Base-by-base conservation (phyloP, 2,329 filamentous ascomycete species). In the Trichoderma sp. region DNA sequence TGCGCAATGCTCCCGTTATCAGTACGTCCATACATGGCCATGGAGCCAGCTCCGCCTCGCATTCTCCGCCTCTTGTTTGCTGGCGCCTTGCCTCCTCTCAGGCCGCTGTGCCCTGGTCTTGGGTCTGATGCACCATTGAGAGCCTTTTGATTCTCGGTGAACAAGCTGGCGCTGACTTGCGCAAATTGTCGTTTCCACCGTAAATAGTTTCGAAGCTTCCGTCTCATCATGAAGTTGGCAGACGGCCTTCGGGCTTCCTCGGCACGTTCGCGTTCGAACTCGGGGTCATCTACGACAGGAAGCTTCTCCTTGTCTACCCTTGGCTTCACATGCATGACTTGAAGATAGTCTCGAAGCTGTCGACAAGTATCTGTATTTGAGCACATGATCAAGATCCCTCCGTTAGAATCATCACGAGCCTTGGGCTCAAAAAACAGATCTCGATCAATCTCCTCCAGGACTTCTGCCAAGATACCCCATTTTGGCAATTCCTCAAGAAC, bases 311-410 rank as follows among this genome's bases (percentile, higher is more conserved):
- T 80, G 63, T 86, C 83, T 56, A 75, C 77, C 75, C 78, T 85
- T 65, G 89, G 85, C 66, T 87, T 88, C 33, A 94, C 86, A 76
- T 96, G 89, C 93, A 97, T 97, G 7, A 89, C 94, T 77, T 97
- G 92, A 24, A 99, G 82, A 77, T 95, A 98, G 77, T 98, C 95
- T 72, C 93, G 89, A 53, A 99, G 83, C 75, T 99, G 96, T 16
- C 91, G 88, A 76, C 93, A 97, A 10, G 93, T 97, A 68, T 90
- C 89, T 68, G 92, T 89, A 75, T 97, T 95, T 31, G 91, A 91
- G 77, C 95, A 98, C 96, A 99, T 98, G 77, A 99, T 93, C 40
- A 99, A 83, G 61, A 97, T 93, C 2, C 92, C 93, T n/a, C 92
- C 92, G 76, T 94, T 97, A 0, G 94, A 97, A 75, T 94, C 92